phyloP scores from a whole-genome alignment of 2,329 filamentous ascomycete genomes.

The Penicillium polonicum region DNA sequence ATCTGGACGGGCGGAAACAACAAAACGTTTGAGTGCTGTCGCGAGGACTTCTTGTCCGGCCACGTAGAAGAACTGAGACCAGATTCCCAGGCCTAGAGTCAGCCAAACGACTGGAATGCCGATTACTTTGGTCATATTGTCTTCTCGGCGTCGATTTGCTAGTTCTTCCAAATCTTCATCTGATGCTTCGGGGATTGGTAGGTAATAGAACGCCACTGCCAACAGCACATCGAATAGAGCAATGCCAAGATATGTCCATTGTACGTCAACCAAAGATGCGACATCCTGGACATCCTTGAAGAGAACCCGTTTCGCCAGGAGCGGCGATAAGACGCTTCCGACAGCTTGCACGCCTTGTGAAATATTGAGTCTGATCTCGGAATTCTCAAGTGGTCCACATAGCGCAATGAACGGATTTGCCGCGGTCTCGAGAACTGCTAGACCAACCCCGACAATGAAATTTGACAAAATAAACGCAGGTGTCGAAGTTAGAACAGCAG shows the following conservation, averaged over 20 bases:
- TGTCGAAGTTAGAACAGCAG: constrained; percentile 61
- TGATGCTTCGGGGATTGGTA: constrained; percentile 62
- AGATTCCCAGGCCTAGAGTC: constrained; percentile 54
- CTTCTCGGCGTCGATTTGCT: constrained; percentile 51
- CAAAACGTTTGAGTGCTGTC: constrained; percentile 48
- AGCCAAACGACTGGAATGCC: constrained; percentile 55
- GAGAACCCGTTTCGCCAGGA: constrained; percentile 59
- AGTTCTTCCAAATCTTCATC: constrained; percentile 59
- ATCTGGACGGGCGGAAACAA: constrained; percentile 40
- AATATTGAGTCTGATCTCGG: constrained; percentile 60
- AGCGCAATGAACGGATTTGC: constrained; percentile 63
- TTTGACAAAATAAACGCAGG: constrained; percentile 62
- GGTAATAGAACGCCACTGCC: constrained; percentile 60
- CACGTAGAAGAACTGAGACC: constrained; percentile 60
- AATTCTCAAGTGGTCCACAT: constrained; percentile 60
- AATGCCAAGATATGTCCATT: constrained; percentile 66
- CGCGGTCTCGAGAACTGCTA: constrained; percentile 60
- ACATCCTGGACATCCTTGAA: constrained; percentile 53
- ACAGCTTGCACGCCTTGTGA: constrained; percentile 63
- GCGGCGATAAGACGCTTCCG: constrained; percentile 58
- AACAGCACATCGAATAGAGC: constrained; percentile 59
- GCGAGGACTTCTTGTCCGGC: constrained; percentile 60
- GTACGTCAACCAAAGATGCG: constrained; percentile 57
- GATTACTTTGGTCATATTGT: constrained; percentile 47
- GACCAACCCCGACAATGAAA: constrained; percentile 60